These are phyloP conservation scores for Dianthus caryophyllus DNA, from an alignment of 148 eudicot species.

Conservation along the genomic window DNA sequence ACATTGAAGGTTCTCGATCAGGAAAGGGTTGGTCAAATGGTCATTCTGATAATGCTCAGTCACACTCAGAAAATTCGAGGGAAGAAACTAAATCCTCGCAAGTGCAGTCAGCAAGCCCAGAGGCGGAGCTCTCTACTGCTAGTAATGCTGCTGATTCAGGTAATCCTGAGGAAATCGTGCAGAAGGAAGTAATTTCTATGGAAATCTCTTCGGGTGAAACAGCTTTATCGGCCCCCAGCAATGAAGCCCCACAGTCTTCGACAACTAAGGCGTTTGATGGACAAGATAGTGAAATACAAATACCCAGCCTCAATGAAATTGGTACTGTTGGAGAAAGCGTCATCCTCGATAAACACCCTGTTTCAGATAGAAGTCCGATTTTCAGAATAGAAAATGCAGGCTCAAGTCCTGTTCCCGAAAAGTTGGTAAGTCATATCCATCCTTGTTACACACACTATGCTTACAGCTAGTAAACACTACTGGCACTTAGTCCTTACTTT, in stretches of 20 bases:
- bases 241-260: conserved; percentile 27
- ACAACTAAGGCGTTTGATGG: conserved; percentile 31
- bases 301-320: conserved; percentile 25
- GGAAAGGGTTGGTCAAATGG: conserved; percentile 28
- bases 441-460: conserved; percentile 1
- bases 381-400: conserved; percentile 36
- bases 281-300: conserved; percentile 30
- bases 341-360: conserved; percentile 31
- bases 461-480: background rate
- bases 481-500: background rate
- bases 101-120: conserved; percentile 42
- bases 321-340: conserved; percentile 28
- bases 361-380: conserved; percentile 34
- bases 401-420: conserved; percentile 43
- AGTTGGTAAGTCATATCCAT: conserved; percentile 44
- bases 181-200: conserved; percentile 33
- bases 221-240: conserved; percentile 26
- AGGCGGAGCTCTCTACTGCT: conserved; percentile 27
- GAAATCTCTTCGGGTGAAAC: conserved; percentile 29
- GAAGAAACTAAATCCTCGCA: conserved; percentile 38
- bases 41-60: conserved; percentile 34
- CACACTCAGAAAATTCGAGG: conserved; percentile 32
- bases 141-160: conserved; percentile 32
- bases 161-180: conserved; percentile 29
- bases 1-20: conserved; percentile 70